Conservation (phyloP, 345 rosid genomes). For the Salix koriyanagi region DNA sequence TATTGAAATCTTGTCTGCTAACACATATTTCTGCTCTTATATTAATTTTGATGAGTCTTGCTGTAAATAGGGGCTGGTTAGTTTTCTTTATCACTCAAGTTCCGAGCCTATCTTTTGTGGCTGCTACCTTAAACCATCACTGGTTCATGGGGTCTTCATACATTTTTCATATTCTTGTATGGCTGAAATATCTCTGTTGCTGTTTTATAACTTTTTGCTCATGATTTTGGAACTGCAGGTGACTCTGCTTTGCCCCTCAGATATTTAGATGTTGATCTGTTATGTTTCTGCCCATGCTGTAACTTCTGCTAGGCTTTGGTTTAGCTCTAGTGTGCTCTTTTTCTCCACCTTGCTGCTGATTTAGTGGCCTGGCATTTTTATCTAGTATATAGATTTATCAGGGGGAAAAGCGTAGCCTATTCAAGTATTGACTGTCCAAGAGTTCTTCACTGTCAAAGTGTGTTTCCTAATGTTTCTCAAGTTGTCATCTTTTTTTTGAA, state of each 20-base stretch:
- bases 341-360: background rate
- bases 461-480: constrained; percentile 2
- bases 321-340: background rate
- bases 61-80: background rate
- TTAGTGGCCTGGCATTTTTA: background rate
- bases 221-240: background rate
- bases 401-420: no score
- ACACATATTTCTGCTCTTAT: background rate
- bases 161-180: background rate
- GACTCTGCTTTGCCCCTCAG: background rate
- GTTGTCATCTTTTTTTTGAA: background rate
- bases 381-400: background rate
- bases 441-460: background rate
- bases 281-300: background rate
- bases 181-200: background rate
- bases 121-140: background rate
- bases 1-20: background rate
- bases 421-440: background rate
- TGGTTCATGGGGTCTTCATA: background rate
- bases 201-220: background rate
- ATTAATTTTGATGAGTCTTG: background rate
- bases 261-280: background rate
- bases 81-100: background rate
- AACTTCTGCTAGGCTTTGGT: background rate
- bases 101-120: background rate